These are phyloP conservation scores for Trichothecium roseum DNA, from an alignment of 2,329 filamentous ascomycete genomes.

Conservation along the genomic window DNA sequence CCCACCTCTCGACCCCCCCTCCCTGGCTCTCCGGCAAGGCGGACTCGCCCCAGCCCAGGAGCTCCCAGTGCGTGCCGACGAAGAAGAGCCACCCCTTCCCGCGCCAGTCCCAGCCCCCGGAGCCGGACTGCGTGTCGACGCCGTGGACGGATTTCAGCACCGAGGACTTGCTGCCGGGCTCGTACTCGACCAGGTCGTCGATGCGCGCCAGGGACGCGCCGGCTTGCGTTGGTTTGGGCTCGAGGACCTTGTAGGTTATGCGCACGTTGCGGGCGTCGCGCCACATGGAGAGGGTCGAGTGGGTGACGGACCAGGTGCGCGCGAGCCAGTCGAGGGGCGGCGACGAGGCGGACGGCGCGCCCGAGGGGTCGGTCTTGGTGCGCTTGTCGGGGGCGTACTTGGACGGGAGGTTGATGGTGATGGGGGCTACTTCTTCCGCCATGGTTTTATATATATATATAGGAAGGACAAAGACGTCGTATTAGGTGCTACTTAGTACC, in stretches of 20 bases:
- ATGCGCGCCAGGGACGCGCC: slow-evolving; percentile 32
- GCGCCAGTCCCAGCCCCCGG: slow-evolving; percentile 59
- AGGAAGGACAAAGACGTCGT: no score
- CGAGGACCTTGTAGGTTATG: slow-evolving; percentile 60
- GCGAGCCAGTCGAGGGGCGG: slow-evolving; percentile 50
- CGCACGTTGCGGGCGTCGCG: slow-evolving; percentile 66
- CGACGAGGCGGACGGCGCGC: slow-evolving; percentile 17
- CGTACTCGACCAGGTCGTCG: slow-evolving; percentile 66
- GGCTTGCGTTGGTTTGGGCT: slow-evolving; percentile 21
- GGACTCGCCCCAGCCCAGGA: slow-evolving; percentile 62
- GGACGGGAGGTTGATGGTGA: slow-evolving; percentile 28
- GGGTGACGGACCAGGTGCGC: slow-evolving; percentile 63
- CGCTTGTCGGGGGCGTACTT: slow-evolving; percentile 27
- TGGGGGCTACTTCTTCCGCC: slow-evolving; percentile 8
- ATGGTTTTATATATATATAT: no score
- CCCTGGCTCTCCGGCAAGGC: slow-evolving; percentile 21
- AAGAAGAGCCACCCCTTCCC: slow-evolving; percentile 67
- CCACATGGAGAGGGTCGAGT: slow-evolving; percentile 75
- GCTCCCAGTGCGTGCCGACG: slow-evolving; percentile 69
- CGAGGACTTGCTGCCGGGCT: slow-evolving; percentile 35
- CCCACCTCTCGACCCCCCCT: slow-evolving; percentile 50
- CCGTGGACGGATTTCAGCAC: slow-evolving; percentile 53
- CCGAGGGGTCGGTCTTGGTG: slow-evolving; percentile 12
- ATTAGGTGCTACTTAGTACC: no score
- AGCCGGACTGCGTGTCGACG: slow-evolving; percentile 39